Evolutionary conservation across 2,329 filamentous ascomycete species (phyloP), one percentile per base, ranked within the genome.

Genomic region (Cercospora nicotianae): DNA sequence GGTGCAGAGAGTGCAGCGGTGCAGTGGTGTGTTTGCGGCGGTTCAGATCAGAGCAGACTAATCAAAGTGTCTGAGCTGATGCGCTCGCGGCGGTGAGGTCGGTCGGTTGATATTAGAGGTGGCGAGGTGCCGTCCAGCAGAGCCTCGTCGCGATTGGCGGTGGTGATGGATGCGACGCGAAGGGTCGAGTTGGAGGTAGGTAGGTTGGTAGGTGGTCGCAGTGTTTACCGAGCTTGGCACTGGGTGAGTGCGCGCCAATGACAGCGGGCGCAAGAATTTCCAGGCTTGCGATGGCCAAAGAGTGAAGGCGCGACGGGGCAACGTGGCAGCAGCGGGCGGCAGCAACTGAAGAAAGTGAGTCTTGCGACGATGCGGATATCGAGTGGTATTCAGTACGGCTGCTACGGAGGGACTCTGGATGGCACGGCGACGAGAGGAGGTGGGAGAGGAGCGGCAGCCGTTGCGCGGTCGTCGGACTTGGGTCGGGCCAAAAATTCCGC

Each of bases 11-110:
- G 36, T n/a, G 58, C 48, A 16, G 62, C 42, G 33, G 33, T 13
- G 57, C 48, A 16, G 63, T 58, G 33, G 45, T 31, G 55, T 51
- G 59, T 39, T 55, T 64, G 66, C 60, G 66, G 63, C 66, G 63
- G 62, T 61, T 68, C 66, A 64, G 66, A 68, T 64, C 66, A 68
- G 66, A 68, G 66, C 66, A 68, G 66, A 68, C 66, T 68, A 68
- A 42, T 68, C 66, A 68, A 68, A 68, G 66, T 65, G 66, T 68
- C 66, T 65, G 66, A 68, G 66, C 66, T 58, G 66, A 68, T 68
- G 66, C 66, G 66, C 66, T 59, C 58, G 58, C 58, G 61, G 61
- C 62, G 66, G 48, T 45, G 58, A 18, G 26, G 45, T 30, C 31
- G 59, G 33, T 20, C 28, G 23, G 18, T 53, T n/a, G 55, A 23